Percentiles rank a stretch among this genome's conserved stretches.
Conservation (phyloP, 306 rosid genomes). For the Vicia villosa region DNA sequence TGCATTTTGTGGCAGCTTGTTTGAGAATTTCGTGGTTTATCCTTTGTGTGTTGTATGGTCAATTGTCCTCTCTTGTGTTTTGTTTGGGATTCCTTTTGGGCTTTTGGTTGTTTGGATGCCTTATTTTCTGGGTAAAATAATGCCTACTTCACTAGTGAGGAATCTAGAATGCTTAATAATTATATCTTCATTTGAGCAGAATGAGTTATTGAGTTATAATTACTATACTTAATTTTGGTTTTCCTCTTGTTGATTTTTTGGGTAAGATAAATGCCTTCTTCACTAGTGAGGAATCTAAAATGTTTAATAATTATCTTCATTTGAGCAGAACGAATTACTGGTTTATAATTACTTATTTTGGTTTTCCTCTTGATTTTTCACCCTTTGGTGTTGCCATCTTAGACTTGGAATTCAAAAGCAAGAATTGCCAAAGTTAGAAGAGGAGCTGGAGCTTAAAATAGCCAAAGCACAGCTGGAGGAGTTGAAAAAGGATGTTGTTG, state of each 20-base stretch:
- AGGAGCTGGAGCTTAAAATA: slow-evolving; percentile 69
- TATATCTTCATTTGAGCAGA: slow-evolving; percentile 6
- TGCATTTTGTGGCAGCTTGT: slow-evolving; percentile 14
- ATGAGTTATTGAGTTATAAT: too few relatives aligned
- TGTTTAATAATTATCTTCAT: background rate
- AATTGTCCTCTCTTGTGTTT: background rate
- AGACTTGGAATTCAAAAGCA: slow-evolving; percentile 76
- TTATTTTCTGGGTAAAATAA: background rate
- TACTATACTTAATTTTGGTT: too few relatives aligned
- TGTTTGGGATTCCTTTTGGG: slow-evolving; percentile 4
- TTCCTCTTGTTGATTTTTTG: too few relatives aligned
- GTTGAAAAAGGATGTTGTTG: slow-evolving; percentile 77
- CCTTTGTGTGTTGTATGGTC: background rate
- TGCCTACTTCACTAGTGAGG: background rate
- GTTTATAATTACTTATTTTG: slow-evolving; percentile 16
- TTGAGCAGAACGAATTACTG: slow-evolving; percentile 26
- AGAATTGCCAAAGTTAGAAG: slow-evolving; percentile 83
- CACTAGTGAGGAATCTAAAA: too few relatives aligned
- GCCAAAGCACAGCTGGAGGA: slow-evolving; percentile 89
- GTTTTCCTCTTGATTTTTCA: background rate
- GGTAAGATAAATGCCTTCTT: too few relatives aligned
- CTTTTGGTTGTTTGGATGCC: slow-evolving; percentile 17
- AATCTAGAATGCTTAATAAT: background rate
- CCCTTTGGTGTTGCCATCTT: slow-evolving; percentile 21
- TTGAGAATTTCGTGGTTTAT: slow-evolving; percentile 16